phyloP scores from a whole-genome alignment of 148 eudicot genomes.

The Oxyria digyna region DNA sequence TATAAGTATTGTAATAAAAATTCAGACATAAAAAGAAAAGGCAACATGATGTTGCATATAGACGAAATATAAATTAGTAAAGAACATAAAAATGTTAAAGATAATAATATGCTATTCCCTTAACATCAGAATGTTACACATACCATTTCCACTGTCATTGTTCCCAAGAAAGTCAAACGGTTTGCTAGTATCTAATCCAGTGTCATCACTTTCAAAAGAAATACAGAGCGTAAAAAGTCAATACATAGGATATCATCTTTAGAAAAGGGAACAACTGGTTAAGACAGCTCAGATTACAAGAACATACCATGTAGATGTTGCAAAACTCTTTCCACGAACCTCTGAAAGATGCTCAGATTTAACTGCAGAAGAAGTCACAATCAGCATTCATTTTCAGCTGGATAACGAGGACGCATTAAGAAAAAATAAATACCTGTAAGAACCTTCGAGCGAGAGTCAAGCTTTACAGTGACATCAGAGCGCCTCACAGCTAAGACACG shows the following conservation, averaged over 20 bases:
- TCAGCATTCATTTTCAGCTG: background rate
- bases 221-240: slow-evolving; percentile 12
- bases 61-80: too few species aligned
- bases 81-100: too few species aligned
- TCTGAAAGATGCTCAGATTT: slow-evolving; percentile 85
- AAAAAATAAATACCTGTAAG: slow-evolving; percentile 51
- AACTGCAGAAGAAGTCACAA: slow-evolving; percentile 30
- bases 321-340: slow-evolving; percentile 63
- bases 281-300: background rate
- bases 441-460: slow-evolving; percentile 88
- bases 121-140: too few species aligned
- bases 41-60: background rate
- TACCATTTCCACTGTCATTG: slow-evolving; percentile 50
- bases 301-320: slow-evolving; percentile 41
- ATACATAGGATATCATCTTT: slow-evolving; percentile 10
- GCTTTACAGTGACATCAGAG: slow-evolving; percentile 80
- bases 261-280: slow-evolving; percentile 27
- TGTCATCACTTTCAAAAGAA: slow-evolving; percentile 39
- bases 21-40: background rate
- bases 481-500: slow-evolving; percentile 77
- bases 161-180: slow-evolving; percentile 77
- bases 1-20: background rate
- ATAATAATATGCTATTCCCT: too few species aligned
- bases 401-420: background rate
- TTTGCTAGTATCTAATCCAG: slow-evolving; percentile 35